Base-by-base conservation (phyloP, 352 stramenopile genomes). In the Phytopythium cucurbitacearum region DNA sequence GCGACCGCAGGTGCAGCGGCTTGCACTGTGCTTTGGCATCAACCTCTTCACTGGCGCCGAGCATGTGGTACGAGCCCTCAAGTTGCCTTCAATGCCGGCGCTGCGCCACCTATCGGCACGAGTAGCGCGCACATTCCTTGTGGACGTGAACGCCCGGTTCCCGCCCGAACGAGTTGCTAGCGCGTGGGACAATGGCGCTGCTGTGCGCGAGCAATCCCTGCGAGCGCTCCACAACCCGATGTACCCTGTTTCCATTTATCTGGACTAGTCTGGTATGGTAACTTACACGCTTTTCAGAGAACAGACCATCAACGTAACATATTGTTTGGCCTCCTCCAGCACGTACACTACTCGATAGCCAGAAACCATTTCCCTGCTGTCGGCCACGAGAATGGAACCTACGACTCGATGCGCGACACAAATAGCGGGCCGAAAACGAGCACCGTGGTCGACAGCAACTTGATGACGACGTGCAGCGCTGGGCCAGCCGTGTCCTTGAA, bases 401-500 rank as follows among this genome's bases (percentile, higher is more conserved):
- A 53, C 53, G 48, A 48, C 43, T 69, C 73, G 46, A 91, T 69
- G 34, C 83, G 82, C 36, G 81, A 89, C 32, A 97, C 87, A 59
- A 98, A 98, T 5, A 98, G 69, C 40, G 91, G 90, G 0, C 87
- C 91, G 46, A 97, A 93, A 35, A 98, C 93, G 11, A 98, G 72
- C 62, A 97, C 89, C 5, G 89, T 98, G 39, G 88, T 98, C 33
- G 89, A 96, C 65, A 99, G 79, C 28, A 99, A 60, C 78, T 99
- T 99, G 73, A 99, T 99, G 48, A 99, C 80, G 40, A 99, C 97
- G 71, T 99, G 97, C 7, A 99, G 80, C 32, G 95, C 76, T n/a
- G 97, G 97, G 7, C 97, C 97, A 35, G 90, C 92, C 12, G 96
- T 99, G 70, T 99, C 96, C 69, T 99, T 99, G 64, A 99, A 81